A percentile compares a stretch with the other conserved stretches of the same genome.
Evolutionary conservation across 1,284 basidiomycete genomes (phyloP).

Genomic region (Apiotrichum sp.): DNA sequence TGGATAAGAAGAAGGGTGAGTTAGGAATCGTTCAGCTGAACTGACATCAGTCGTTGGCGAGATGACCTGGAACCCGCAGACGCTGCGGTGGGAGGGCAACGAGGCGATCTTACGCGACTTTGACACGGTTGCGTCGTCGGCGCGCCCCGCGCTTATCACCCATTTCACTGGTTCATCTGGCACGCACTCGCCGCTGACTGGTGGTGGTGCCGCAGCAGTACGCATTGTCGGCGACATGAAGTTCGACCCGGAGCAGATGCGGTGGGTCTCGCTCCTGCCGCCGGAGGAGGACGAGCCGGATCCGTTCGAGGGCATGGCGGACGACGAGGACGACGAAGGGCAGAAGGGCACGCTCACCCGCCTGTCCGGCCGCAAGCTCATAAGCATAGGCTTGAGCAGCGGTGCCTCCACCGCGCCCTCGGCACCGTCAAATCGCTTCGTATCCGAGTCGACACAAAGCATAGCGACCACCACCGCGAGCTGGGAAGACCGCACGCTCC

Average conservation of each 20-base stretch:
- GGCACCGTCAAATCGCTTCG: slow-evolving; percentile 5
- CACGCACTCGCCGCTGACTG: slow-evolving; percentile 5
- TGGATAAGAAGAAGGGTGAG: slow-evolving; percentile 68
- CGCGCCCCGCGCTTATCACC: slow-evolving; percentile 90
- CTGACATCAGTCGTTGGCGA: slow-evolving; percentile 67
- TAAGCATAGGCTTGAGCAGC: slow-evolving; percentile 19
- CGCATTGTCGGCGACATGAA: slow-evolving; percentile 94
- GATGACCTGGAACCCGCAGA: slow-evolving; percentile 91
- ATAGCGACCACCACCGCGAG: slow-evolving; percentile 10
- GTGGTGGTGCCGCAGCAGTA: slow-evolving; percentile 4
- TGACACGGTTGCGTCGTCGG: slow-evolving; percentile 73
- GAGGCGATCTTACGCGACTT: slow-evolving; percentile 84
- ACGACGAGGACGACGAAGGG: slow-evolving; percentile 64
- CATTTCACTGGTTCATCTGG: slow-evolving; percentile 75
- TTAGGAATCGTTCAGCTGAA: slow-evolving; percentile 4
- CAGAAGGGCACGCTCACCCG: slow-evolving; percentile 62
- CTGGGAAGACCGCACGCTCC: slow-evolving; percentile 17
- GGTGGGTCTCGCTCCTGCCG: slow-evolving; percentile 77
- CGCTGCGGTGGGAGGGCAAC: slow-evolving; percentile 92
- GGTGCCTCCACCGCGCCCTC: not conserved
- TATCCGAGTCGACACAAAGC: slow-evolving; percentile 28
- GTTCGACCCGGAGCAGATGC: slow-evolving; percentile 88
- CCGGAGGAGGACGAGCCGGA: slow-evolving; percentile 89
- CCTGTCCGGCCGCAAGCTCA: slow-evolving; percentile 22
- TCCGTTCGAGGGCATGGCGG: slow-evolving; percentile 80